Percentiles rank a stretch among this genome's conserved stretches.
These are phyloP conservation scores for Magnaporthiopsis incrustans DNA, from an alignment of 2,329 filamentous ascomycete species.

Conservation along the genomic window DNA sequence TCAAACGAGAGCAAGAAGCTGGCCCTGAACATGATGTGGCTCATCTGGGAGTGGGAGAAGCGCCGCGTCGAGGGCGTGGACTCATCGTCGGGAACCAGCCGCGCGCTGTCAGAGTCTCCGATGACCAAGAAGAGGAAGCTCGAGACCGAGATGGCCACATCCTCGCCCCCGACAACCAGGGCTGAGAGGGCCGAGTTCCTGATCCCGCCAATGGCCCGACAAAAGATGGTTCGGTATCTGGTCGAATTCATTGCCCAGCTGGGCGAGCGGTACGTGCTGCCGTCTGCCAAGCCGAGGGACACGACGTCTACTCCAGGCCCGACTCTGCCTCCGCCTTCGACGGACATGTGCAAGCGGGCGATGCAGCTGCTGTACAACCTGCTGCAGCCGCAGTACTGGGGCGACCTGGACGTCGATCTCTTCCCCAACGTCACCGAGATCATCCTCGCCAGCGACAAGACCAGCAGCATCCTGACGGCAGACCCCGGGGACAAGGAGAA, in stretches of 20 bases:
- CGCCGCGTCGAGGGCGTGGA: conserved; percentile 58
- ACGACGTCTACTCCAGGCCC: conserved; percentile 33
- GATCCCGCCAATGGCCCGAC: conserved; percentile 58
- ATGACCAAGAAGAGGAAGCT: conserved; percentile 67
- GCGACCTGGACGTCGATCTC: conserved; percentile 82
- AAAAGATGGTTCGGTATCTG: conserved; percentile 86
- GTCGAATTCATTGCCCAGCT: conserved; percentile 91
- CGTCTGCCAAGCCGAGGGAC: conserved; percentile 60
- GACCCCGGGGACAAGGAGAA: conserved; percentile 60
- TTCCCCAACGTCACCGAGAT: conserved; percentile 86
- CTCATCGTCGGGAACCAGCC: conserved; percentile 18
- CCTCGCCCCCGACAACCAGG: conserved; percentile 45
- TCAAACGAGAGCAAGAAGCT: conserved; percentile 90
- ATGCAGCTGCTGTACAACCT: conserved; percentile 76
- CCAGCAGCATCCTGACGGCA: conserved; percentile 48
- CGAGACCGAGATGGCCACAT: conserved; percentile 48
- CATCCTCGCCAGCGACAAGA: conserved; percentile 75
- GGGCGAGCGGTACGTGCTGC: conserved; percentile 74
- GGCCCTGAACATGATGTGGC: conserved; percentile 78
- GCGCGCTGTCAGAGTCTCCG: conserved; percentile 58
- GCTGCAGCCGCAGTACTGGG: conserved; percentile 82
- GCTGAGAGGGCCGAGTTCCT: conserved; percentile 53
- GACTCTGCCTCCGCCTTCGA: conserved; percentile 45
- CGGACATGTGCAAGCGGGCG: conserved; percentile 79
- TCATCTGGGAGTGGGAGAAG: conserved; percentile 92